Evolutionary conservation across 73 alveolate species (phyloP).

Genomic region (Paramecium bursaria): DNA sequence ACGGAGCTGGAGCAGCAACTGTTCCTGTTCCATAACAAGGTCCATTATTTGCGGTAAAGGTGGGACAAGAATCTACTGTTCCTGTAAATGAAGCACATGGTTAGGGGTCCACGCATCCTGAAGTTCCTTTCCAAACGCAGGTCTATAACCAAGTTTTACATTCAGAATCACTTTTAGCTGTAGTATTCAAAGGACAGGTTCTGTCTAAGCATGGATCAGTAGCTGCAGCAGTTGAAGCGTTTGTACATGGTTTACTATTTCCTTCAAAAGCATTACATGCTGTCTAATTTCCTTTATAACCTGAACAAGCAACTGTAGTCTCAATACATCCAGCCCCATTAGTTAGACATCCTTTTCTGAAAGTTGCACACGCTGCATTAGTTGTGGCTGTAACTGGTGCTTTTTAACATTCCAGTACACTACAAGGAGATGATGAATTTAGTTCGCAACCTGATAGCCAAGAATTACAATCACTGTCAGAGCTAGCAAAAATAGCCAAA

Average conservation of each 20-base stretch:
- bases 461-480: too few relatives aligned
- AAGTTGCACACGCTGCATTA: neutral
- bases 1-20: neutral
- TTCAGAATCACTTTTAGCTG: too few relatives aligned
- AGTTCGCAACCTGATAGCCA: too few relatives aligned
- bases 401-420: too few relatives aligned
- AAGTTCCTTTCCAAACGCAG: neutral
- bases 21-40: conserved; percentile 48
- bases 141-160: neutral
- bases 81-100: conserved; percentile 46
- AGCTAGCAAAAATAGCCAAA: too few relatives aligned
- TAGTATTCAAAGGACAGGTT: conserved; percentile 29
- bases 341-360: neutral
- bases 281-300: neutral
- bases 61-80: conserved; percentile 28
- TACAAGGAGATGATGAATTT: too few relatives aligned
- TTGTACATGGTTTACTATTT: conserved; percentile 19
- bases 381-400: too few relatives aligned
- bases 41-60: conserved; percentile 25
- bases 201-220: neutral
- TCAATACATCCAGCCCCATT: neutral
- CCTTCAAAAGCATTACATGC: too few relatives aligned
- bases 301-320: neutral
- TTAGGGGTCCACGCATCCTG: neutral
- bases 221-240: conserved; percentile 38